Base-by-base conservation (phyloP, 805 yeast species). In the Ogataea saltuana region DNA sequence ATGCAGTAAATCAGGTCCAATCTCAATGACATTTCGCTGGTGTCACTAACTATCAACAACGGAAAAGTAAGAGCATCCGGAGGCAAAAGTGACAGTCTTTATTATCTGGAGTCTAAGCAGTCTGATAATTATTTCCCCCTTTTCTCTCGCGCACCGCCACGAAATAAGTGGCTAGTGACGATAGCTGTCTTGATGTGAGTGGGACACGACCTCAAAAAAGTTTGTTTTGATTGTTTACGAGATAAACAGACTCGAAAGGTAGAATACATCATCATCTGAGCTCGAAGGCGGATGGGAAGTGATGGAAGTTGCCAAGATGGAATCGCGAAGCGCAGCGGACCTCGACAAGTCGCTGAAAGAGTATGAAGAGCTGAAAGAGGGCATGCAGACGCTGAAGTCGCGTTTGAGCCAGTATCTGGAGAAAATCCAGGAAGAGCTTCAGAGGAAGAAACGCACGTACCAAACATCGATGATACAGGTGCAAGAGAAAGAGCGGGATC, bases 381-480 rank as follows among this genome's bases (percentile, higher is more conserved):
- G 55, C 28, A 48, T 63, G 49, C 57, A 54, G 27, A 33, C 40
- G 12, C 45, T 63, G 26, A 51, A 56, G 37, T 4, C 28, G 29
- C 46, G 42, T 8, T 33, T 55, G 35, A 37, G 33, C 19, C 37
- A 38, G 19, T 48, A 55, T 31, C 28, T 55, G 27, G 32, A 28
- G 9, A 28, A 27, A 11, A 43, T 60, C 3, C 51, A 48, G 19
- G 44, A 49, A 1, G 60, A 55, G 13, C 41, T 63, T 4, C 44
- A 54, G 9, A 40, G 43, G 15, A 53, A 52, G 29, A 55, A 56
- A 34, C 44, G 56, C 10, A 49, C 45, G 6, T 59, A 55, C 29
- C 57, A 61, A 21, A 41, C 50, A 4, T 42, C 58, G 0, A 44
- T 53, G 31, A 35, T 60, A 10, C 45, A 54, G 19, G 35, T 58